These are phyloP conservation scores for Phylloporus sp. DNA, from an alignment of 768 basidiomycete species.

Conservation along the genomic window DNA sequence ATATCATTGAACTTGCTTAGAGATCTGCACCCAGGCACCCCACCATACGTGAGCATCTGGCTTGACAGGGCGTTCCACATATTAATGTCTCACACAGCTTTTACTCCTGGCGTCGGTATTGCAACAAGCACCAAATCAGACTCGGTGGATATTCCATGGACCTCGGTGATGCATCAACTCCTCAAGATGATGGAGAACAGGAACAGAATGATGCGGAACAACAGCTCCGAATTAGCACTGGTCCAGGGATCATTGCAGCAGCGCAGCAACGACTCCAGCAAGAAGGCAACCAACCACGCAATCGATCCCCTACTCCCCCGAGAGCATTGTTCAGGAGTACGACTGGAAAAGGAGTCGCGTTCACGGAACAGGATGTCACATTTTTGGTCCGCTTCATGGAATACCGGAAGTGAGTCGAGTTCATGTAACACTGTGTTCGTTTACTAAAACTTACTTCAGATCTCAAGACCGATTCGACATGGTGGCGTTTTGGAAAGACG, in stretches of 20 bases:
- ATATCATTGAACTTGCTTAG: conserved; percentile 2
- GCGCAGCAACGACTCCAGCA: conserved; percentile 40
- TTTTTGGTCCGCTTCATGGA: conserved; percentile 77
- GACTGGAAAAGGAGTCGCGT: conserved; percentile 87
- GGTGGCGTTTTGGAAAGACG: conserved; percentile 79
- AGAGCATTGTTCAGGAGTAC: conserved; percentile 77
- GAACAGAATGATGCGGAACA: conserved; percentile 43
- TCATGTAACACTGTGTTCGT: not conserved
- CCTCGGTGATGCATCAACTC: conserved; percentile 46
- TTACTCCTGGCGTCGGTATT: conserved; percentile 89
- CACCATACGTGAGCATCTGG: conserved; percentile 70
- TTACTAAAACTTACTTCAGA: conserved; percentile 27
- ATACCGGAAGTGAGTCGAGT: conserved; percentile 58
- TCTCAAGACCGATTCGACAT: conserved; percentile 63
- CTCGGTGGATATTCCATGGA: conserved; percentile 83
- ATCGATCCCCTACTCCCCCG: conserved; percentile 78
- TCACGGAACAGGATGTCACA: conserved; percentile 77
- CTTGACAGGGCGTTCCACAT: not conserved
- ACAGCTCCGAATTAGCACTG: conserved; percentile 32
- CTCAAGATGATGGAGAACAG: conserved; percentile 40
- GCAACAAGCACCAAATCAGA: conserved; percentile 91
- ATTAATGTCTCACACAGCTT: conserved; percentile 46
- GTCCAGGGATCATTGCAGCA: conserved; percentile 44
- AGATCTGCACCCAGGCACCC: conserved; percentile 52
- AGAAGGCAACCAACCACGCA: conserved; percentile 39